Conservation (phyloP, 148 eudicot genomes). For the Rhododendron molle region DNA sequence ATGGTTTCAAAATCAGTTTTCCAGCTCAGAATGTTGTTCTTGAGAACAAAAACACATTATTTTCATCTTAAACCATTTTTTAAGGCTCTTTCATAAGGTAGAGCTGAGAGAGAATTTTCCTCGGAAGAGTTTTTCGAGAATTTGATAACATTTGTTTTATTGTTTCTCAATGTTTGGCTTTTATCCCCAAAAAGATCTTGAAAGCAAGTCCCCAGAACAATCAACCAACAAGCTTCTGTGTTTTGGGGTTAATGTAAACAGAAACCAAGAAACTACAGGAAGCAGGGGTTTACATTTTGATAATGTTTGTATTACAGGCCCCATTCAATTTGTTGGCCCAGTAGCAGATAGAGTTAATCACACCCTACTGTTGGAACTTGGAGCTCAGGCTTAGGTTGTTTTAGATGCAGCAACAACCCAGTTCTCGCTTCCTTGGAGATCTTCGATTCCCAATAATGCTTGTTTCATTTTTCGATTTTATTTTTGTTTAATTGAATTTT, state of each 20-base stretch:
- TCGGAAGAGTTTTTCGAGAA: neutral
- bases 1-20: neutral
- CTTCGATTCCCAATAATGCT: neutral
- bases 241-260: neutral
- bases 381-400: slow-evolving; percentile 33
- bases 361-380: slow-evolving; percentile 76
- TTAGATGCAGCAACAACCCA: neutral
- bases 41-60: neutral
- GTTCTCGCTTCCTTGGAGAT: slow-evolving; percentile 2
- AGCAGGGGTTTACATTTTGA: neutral
- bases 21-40: neutral
- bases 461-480: neutral
- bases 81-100: neutral
- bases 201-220: neutral
- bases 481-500: neutral
- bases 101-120: neutral
- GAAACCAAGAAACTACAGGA: neutral
- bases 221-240: neutral
- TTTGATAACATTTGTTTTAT: neutral
- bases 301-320: slow-evolving; percentile 40
- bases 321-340: slow-evolving; percentile 81
- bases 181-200: neutral
- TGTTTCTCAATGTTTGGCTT: neutral
- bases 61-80: neutral
- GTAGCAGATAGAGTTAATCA: slow-evolving; percentile 58